Evolutionary conservation across 148 eudicot species (phyloP), one percentile per base, ranked within the genome.

Genomic region (Persicaria maculosa): DNA sequence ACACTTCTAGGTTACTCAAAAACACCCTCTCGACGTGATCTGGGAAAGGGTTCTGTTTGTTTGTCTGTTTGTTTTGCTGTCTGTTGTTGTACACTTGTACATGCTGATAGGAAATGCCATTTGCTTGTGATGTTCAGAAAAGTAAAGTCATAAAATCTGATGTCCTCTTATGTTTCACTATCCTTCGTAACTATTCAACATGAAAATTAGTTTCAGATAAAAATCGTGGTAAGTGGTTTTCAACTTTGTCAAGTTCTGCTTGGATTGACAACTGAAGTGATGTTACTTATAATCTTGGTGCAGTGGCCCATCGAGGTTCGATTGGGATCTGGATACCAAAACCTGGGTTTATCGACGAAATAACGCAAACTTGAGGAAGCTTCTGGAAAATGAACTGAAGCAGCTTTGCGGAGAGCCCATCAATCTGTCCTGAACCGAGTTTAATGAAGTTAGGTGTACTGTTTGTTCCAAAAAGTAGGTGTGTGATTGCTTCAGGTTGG

Each of bases 281-380:
- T 54, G 70, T 9, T 43, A 25, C 0, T 72, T 68, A 62, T 59
- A 16, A 48, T 78, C 20, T 54, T 72, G 40, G 75, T 88, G 86
- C 80, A 89, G 97, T 80, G 93, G 97, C 44, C 97, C 97, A 0
- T 75, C 93, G 52, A 84, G 97, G 76, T 91, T 81, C 73, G 97
- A 91, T 59, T 91, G 97, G 93, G 93, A 91, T 83, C 79, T 57
- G 55, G 74, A 72, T 81, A 72, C 83, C 59, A 75, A 82, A 72
- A 80, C 88, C 65, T 91, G 97, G 93, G 70, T 91, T 17, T 91
- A 91, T 58, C 81, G 93, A 74, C 86, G 93, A 76, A 91, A 74
- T 14, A 89, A 86, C 50, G 76, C 77, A 40, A 78, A 81, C 75
- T 78, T 91, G 74, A 17, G 47, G 7, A 48, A 74, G 74, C 64